Evolutionary conservation across 2,329 filamentous ascomycete genomes (phyloP).

Genomic region (Phyllosticta citribraziliensis): DNA sequence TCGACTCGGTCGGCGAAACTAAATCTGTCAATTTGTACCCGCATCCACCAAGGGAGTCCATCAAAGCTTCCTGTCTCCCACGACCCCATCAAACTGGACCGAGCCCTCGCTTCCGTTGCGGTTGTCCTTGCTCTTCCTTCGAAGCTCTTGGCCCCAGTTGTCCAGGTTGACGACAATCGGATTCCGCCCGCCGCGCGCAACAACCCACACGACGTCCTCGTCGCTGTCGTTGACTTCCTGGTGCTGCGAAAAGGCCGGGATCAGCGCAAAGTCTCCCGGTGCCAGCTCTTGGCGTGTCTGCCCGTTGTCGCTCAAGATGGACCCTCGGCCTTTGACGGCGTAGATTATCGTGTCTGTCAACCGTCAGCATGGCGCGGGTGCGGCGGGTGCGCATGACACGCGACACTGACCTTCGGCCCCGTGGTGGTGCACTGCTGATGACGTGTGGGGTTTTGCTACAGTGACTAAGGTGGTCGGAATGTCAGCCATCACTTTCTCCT

Average conservation of each 20-base stretch:
- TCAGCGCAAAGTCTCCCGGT: slow-evolving; percentile 59
- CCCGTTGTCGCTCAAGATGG: slow-evolving; percentile 49
- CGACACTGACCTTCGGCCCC: slow-evolving; percentile 50
- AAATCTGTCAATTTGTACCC: not conserved
- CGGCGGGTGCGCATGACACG: not conserved
- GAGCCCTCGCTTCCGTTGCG: not conserved
- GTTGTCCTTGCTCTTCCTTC: slow-evolving; percentile 8
- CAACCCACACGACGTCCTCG: slow-evolving; percentile 54
- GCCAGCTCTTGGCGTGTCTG: slow-evolving; percentile 48
- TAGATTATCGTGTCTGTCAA: slow-evolving; percentile 58
- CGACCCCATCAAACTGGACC: not conserved
- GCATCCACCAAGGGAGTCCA: not conserved
- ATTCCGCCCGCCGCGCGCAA: slow-evolving; percentile 51
- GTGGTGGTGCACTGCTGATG: slow-evolving; percentile 58
- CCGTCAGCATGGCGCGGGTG: not conserved
- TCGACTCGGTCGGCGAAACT: no score
- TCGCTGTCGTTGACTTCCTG: slow-evolving; percentile 59
- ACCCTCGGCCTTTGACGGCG: slow-evolving; percentile 50
- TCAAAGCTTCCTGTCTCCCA: not conserved
- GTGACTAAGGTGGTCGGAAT: slow-evolving; percentile 39
- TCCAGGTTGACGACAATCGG: slow-evolving; percentile 54
- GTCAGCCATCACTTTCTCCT: not conserved
- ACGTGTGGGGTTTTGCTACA: slow-evolving; percentile 52
- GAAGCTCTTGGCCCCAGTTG: slow-evolving; percentile 42
- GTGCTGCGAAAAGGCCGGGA: slow-evolving; percentile 62